Base-by-base conservation (phyloP, 176 grass and related monocot genomes). In the Aechmea fasciata region DNA sequence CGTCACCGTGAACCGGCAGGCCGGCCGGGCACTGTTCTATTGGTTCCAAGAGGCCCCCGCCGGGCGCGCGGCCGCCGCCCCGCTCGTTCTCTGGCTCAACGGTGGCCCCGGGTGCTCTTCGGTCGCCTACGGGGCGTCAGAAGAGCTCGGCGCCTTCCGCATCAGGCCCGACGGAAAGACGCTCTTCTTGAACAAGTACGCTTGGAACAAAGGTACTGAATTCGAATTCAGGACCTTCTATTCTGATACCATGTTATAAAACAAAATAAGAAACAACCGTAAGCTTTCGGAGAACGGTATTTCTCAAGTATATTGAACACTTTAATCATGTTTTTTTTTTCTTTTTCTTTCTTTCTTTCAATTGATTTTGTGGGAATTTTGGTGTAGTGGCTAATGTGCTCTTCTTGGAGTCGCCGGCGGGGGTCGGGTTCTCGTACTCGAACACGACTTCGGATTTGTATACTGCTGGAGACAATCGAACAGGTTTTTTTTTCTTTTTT, bases 41-140 rank as follows among this genome's bases (percentile, higher is more conserved):
- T 92, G 79, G 89, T 75, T 91, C 59, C 18, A 87, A 69, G 88
- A 91, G 73, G 82, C 79, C 11, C 57, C 62, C 69, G 63, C 20
- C 17, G 77, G 57, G 13, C 63, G 70, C 10, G 63, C 83, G 13
- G 65, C 47, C 0, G 49, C 85, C 0, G 83, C 83, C 13, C 92
- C 92, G 61, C 81, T 96, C 20, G 88, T 91, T 41, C 85, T 96
- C 63, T 96, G 92, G 92, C 92, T 96, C 69, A 96, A 96, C 67
- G 92, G 92, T 19, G 92, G 92, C 25, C 93, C 89, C 6, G 88
- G 93, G 18, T 96, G 86, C 77, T 96, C 93, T 17, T 96, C 93
- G 13, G 63, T 96, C 18, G 93, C 81, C 18, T 96, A 90, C 65
- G 93, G 93, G 66, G 88, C 85, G 0, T 92, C 89, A 3, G 92